Conservation (phyloP, 148 eudicot species). For the Agrostemma githago region DNA sequence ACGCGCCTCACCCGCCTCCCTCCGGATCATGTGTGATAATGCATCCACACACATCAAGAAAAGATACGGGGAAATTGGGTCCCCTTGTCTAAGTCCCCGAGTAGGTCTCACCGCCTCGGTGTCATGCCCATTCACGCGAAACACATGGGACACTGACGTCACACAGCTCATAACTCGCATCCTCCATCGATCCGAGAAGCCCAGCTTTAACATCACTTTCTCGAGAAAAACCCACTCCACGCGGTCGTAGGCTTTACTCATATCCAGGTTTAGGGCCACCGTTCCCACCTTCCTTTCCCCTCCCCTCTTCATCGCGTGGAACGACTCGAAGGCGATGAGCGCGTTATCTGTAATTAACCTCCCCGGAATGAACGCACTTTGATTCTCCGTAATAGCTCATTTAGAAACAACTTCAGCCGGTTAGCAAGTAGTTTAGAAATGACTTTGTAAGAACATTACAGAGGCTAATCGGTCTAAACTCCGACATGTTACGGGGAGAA, state of each 20-base stretch:
- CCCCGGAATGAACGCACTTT: background rate
- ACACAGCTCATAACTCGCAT: background rate
- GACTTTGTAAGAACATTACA: background rate
- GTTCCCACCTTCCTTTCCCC: background rate
- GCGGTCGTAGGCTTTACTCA: background rate
- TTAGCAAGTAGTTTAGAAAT: background rate
- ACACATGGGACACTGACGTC: too few species aligned
- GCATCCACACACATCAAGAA: too few species aligned
- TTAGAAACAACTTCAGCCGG: background rate
- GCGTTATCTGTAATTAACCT: background rate
- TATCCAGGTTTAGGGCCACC: background rate
- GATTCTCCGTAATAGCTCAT: background rate
- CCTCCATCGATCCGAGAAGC: background rate
- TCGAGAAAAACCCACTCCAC: background rate
- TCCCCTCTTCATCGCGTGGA: background rate
- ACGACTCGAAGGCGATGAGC: background rate
- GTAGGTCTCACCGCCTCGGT: too few species aligned
- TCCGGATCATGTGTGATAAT: too few species aligned
- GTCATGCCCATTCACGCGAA: too few species aligned
- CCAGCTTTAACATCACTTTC: background rate
- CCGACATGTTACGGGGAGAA: background rate
- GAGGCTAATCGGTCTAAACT: background rate
- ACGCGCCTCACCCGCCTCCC: too few species aligned
- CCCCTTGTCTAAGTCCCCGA: too few species aligned
- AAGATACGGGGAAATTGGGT: too few species aligned